Base-by-base conservation (phyloP, 1,284 basidiomycete species). In the Testicularia cyperi region DNA sequence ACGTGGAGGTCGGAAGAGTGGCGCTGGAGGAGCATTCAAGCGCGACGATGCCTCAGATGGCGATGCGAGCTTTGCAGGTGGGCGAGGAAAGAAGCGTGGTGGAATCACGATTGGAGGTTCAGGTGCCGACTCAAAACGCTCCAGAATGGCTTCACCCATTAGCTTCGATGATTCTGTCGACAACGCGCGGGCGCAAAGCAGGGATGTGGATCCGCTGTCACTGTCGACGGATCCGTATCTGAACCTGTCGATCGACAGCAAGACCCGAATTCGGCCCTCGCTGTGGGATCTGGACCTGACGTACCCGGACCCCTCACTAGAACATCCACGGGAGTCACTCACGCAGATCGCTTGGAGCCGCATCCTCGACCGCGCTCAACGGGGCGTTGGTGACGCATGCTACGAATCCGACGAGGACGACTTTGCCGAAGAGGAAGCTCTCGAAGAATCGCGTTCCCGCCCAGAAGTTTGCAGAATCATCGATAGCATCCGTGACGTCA, bases 401-500 rank as follows among this genome's bases (percentile, higher is more conserved):
- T 72, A 72, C 43, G 61, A 71, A 26, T 55, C 47, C 30, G 68
- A 67, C 44, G 67, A 69, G 26, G 70, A 72, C 26, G 64, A 58
- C 12, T 60, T 56, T 10, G 65, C 64, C 1, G 30, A 48, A 19
- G 49, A 67, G 23, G 68, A 71, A 40, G 68, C 66, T 3, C 14
- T 31, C 14, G 43, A 52, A 30, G 43, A 38, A 10, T 66, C 64
- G 18, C 38, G 56, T n/a, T 51, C 55, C n/a, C 16, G 60, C 8
- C 44, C 44, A 0, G 68, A 70, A 34, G 36, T 70, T 25, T 49
- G 47, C 22, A 30, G 67, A 10, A 62, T 69, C 24, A 23, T 70
- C n/a, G 57, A 45, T 0, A 52, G 68, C 1, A 24, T 69, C 14
- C 34, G 49, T 7, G 60, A 58, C 0, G 55, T 64, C 6, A 49